Evolutionary conservation across 306 rosid genomes (phyloP).

Genomic region (Malus orientalis): DNA sequence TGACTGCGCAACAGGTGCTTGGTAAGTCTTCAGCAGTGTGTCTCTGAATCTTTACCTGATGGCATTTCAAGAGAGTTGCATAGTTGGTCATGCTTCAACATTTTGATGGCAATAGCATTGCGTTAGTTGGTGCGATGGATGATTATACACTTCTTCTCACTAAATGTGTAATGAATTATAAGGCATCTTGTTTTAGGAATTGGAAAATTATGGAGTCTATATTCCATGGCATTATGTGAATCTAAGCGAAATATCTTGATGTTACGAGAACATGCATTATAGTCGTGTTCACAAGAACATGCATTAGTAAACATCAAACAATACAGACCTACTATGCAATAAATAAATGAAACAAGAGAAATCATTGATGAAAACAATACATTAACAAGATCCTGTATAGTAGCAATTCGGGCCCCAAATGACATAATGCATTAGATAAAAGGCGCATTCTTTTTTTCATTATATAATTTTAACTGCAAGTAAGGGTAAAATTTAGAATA

Average conservation of each 20-base stretch:
- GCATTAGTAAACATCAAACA: neutral
- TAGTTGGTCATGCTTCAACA: neutral
- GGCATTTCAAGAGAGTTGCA: slow-evolving; percentile 2
- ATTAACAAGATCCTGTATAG: neutral
- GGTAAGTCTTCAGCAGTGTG: slow-evolving; percentile 46
- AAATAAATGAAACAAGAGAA: neutral
- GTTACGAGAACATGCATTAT: neutral
- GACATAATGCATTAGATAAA: neutral
- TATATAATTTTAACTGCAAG: neutral
- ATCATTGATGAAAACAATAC: neutral
- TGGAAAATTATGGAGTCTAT: neutral
- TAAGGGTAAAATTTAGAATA: no score
- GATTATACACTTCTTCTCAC: neutral
- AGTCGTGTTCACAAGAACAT: neutral
- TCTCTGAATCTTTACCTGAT: slow-evolving; percentile 1
- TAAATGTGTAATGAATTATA: neutral
- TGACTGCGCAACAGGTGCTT: slow-evolving; percentile 95
- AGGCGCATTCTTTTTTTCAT: neutral
- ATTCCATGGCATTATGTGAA: neutral
- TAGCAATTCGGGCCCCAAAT: neutral
- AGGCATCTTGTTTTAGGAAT: neutral
- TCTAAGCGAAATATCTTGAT: neutral
- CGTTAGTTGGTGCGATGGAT: neutral
- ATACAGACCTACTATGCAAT: neutral
- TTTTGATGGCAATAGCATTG: neutral